phyloP scores from a whole-genome alignment of 2,329 filamentous ascomycete genomes.

The Dothidotthia symphoricarpi region DNA sequence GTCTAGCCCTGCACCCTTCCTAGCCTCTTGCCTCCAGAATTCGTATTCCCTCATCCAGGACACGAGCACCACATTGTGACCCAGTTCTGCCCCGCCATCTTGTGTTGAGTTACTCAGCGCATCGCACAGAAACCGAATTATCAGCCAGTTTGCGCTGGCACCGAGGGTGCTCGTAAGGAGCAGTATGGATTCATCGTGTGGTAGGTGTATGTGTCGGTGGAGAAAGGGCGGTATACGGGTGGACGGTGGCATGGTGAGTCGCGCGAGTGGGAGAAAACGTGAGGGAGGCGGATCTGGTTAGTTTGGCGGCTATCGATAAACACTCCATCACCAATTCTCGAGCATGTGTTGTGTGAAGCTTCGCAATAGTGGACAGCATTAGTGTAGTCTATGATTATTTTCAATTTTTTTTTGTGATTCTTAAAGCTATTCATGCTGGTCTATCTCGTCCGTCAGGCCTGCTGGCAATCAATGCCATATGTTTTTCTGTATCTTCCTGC shows the following conservation, averaged over 20 bases:
- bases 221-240: slow-evolving; percentile 62
- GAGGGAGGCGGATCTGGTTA: slow-evolving; percentile 3
- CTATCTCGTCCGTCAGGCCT: no score
- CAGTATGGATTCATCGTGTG: slow-evolving; percentile 58
- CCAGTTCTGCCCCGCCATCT: slow-evolving; percentile 30
- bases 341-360: not conserved
- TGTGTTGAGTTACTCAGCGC: slow-evolving; percentile 38
- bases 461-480: no score
- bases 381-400: no score
- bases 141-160: slow-evolving; percentile 56
- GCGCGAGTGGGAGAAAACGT: slow-evolving; percentile 7
- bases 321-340: not conserved
- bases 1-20: slow-evolving; percentile 70
- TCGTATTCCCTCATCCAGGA: slow-evolving; percentile 76
- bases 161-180: slow-evolving; percentile 65
- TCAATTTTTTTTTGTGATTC: not conserved
- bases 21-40: slow-evolving; percentile 74
- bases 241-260: slow-evolving; percentile 38
- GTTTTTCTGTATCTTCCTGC: no score
- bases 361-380: no score
- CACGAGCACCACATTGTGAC: slow-evolving; percentile 63
- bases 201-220: slow-evolving; percentile 61
- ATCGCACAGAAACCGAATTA: slow-evolving; percentile 52
- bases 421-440: no score
- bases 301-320: slow-evolving; percentile 6